Evolutionary conservation across 1,139 yeast species (phyloP).

Genomic region (Tardiomyces depauwii): DNA sequence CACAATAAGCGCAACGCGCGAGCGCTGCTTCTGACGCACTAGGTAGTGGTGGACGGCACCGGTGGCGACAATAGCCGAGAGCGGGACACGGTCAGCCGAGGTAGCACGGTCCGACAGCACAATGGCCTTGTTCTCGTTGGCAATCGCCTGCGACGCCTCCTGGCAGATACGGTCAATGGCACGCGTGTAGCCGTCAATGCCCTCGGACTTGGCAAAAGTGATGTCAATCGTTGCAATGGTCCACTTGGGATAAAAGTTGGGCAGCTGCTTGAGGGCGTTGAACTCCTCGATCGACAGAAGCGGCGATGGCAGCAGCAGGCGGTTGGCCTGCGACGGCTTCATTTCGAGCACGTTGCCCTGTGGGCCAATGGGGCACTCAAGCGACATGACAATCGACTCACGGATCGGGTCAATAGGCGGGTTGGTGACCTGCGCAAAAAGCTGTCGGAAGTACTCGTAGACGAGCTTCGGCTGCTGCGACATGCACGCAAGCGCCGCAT

Average conservation of each 20-base stretch:
- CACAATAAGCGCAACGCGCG: conserved; percentile 81
- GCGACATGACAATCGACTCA: conserved; percentile 92
- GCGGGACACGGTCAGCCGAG: conserved; percentile 53
- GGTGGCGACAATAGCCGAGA: conserved; percentile 85
- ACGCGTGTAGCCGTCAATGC: conserved; percentile 72
- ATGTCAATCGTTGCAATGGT: conserved; percentile 71
- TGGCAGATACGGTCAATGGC: conserved; percentile 82
- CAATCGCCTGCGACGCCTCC: conserved; percentile 79
- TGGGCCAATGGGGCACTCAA: conserved; percentile 95
- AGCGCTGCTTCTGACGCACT: conserved; percentile 91
- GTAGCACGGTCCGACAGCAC: conserved; percentile 64
- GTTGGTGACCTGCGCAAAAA: conserved; percentile 96
- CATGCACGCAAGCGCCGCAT: conserved; percentile 91
- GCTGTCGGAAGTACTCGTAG: conserved; percentile 90
- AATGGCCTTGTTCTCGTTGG: conserved; percentile 60
- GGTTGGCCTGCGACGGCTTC: conserved; percentile 85
- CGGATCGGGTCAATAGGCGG: conserved; percentile 99
- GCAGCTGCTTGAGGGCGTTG: conserved; percentile 59
- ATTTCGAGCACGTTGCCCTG: conserved; percentile 93
- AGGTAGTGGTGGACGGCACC: conserved; percentile 97
- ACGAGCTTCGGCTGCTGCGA: conserved; percentile 85
- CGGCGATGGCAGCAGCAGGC: conserved; percentile 75
- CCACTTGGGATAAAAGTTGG: conserved; percentile 78
- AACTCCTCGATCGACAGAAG: conserved; percentile 65
- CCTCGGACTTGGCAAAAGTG: conserved; percentile 77